Evolutionary conservation across 805 yeast species (phyloP).

Genomic region (Metahyphopichia silvanorum): DNA sequence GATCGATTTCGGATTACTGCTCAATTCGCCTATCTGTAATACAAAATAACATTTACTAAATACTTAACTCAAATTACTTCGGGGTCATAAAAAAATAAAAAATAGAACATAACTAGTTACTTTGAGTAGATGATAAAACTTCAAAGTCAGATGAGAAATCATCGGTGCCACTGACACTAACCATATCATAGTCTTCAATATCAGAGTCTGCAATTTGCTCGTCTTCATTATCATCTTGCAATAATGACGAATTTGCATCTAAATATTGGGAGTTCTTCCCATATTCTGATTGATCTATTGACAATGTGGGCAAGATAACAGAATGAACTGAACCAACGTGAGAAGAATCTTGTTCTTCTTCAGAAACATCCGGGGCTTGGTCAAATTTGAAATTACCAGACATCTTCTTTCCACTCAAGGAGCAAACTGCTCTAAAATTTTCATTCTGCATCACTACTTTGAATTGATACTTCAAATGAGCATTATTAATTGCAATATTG

Average conservation of each 20-base stretch:
- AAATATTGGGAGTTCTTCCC: slow-evolving; percentile 15
- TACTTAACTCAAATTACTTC: no score
- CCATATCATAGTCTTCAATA: slow-evolving; percentile 31
- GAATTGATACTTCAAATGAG: slow-evolving; percentile 34
- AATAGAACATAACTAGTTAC: neutral
- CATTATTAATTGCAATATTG: slow-evolving; percentile 26
- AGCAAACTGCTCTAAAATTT: slow-evolving; percentile 13
- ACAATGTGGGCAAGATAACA: slow-evolving; percentile 26
- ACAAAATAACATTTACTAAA: no score
- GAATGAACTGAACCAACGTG: slow-evolving; percentile 20
- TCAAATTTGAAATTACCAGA: slow-evolving; percentile 16
- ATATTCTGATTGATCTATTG: slow-evolving; percentile 6
- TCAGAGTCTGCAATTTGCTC: slow-evolving; percentile 7
- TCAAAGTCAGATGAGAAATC: slow-evolving; percentile 36
- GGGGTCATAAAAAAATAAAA: neutral
- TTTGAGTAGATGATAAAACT: slow-evolving; percentile 24
- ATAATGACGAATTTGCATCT: slow-evolving; percentile 16
- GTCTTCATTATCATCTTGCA: slow-evolving; percentile 2
- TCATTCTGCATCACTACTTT: slow-evolving; percentile 22
- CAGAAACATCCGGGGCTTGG: neutral
- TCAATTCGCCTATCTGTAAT: no score
- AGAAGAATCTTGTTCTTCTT: neutral
- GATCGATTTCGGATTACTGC: no score
- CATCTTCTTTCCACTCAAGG: slow-evolving; percentile 19
- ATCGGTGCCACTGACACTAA: slow-evolving; percentile 23